Evolutionary conservation across 2,329 filamentous ascomycete species (phyloP).

Genomic region (Chrysoporthe austroafricana): DNA sequence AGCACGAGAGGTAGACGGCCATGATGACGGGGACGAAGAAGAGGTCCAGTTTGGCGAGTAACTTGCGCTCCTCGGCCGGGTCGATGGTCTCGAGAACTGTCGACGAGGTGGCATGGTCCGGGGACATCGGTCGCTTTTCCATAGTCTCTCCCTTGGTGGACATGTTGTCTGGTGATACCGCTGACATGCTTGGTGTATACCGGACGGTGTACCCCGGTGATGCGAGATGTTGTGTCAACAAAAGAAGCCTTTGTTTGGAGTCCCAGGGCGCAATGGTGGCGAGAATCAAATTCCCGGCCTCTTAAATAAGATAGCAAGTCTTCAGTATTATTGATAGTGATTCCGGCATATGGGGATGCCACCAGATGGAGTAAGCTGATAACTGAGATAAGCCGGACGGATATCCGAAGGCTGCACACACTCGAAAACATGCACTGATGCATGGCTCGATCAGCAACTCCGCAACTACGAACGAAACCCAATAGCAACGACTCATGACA

Average conservation of each 20-base stretch:
- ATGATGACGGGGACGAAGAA: constrained; percentile 69
- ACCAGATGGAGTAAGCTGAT: background rate
- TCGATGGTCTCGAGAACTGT: constrained; percentile 17
- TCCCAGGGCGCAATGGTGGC: background rate
- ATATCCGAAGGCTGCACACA: background rate
- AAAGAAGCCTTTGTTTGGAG: background rate
- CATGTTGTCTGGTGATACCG: constrained; percentile 3
- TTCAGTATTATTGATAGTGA: background rate
- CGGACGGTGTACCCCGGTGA: no score
- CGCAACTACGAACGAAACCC: background rate
- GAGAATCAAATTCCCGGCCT: no score
- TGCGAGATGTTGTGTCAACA: background rate
- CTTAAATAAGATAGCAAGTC: background rate
- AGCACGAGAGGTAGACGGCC: constrained; percentile 74
- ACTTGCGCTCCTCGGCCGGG: constrained; percentile 52
- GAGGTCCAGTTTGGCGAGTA: constrained; percentile 67
- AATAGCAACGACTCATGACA: background rate
- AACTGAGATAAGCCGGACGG: background rate
- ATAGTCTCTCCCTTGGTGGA: constrained; percentile 6
- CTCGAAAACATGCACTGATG: background rate
- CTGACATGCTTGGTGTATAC: background rate
- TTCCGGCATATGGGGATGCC: constrained; percentile 2
- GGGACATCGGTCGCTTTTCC: constrained; percentile 5
- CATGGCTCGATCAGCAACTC: background rate
- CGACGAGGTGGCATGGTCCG: background rate